Base-by-base conservation (phyloP, 2,329 filamentous ascomycete species). In the Fusarium incarnatum region DNA sequence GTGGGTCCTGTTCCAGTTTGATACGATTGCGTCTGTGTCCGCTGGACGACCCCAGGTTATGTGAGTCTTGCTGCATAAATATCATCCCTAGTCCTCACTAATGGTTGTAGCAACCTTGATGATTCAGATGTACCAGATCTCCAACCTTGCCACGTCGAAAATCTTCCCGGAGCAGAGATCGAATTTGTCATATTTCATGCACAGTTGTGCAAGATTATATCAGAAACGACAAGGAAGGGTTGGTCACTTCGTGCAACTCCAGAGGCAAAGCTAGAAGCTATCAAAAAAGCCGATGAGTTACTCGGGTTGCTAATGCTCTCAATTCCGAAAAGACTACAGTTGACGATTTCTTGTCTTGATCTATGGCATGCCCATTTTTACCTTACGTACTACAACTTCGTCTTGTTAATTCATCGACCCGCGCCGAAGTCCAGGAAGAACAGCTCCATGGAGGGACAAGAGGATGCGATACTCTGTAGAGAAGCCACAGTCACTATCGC, bases 1-100 rank as follows among this genome's bases (percentile, higher is more conserved):
- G 60, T 64, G 60, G 60, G 28, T 64, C 11, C 37, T 64, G 3
- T 64, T 57, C 15, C 59, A 64, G 28, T 64, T 64, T 2, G 60
- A 64, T 25, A 64, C 60, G 6, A 64, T 64, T 3, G 40, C 60
- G 10, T 45, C 60, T 16, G 23, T 28, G 2, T 64, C 60, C 4
- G 59, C 59, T 8, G 60, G 60, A 18, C 37, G 60, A 10, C 60
- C 59, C 3, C 59, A 64, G 23, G 49, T 53, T 5, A 64, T 64
- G 60, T 64, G 1, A 49, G 60, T 49, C 10, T 4, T 3, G 9
- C 10, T 18, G 2, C 13, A 16, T 5, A 16, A 5, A 1, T 18
- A 4, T 5, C 1, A 5, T n/a, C 5, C 8, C 3, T 1, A 1
- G 8, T 2, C 9, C 6, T 10, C 15, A 9, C 41, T 61, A 18